Conservation (phyloP, 306 rosid genomes). For the Quercus parvula region DNA sequence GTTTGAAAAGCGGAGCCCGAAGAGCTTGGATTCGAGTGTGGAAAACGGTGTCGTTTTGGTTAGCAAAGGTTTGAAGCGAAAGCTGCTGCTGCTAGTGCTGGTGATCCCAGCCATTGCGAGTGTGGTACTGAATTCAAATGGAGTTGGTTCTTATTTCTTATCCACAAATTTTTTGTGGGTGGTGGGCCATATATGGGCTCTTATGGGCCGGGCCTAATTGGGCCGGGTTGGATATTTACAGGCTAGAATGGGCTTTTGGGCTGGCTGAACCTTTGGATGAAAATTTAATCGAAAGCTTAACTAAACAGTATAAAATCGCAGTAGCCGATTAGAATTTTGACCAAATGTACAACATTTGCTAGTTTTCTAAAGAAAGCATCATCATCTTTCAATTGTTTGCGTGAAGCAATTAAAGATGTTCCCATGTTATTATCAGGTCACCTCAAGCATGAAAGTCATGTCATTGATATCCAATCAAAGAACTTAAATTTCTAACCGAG, state of each 20-base stretch:
- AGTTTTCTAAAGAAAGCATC: neutral
- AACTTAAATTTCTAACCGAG: no score
- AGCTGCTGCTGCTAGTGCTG: conserved; percentile 30
- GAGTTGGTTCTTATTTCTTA: neutral
- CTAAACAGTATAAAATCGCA: no score
- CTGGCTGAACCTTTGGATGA: no score
- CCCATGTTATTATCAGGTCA: neutral
- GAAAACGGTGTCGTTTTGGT: conserved; percentile 24
- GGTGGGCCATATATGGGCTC: neutral
- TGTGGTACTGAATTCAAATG: neutral
- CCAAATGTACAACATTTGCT: neutral
- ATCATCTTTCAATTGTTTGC: neutral
- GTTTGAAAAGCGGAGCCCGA: conserved; percentile 40
- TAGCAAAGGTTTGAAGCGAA: conserved; percentile 41
- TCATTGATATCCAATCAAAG: neutral
- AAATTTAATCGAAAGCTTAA: no score
- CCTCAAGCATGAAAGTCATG: neutral
- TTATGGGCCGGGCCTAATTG: neutral
- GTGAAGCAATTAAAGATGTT: neutral
- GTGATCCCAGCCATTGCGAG: conserved; percentile 75
- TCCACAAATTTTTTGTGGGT: neutral
- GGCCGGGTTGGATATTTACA: no score
- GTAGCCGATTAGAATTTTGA: no score
- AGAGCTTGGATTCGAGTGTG: conserved; percentile 41
- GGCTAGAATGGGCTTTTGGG: no score